Base-by-base conservation (phyloP, 1,139 yeast genomes). In the Magnusiomyces sp. region DNA sequence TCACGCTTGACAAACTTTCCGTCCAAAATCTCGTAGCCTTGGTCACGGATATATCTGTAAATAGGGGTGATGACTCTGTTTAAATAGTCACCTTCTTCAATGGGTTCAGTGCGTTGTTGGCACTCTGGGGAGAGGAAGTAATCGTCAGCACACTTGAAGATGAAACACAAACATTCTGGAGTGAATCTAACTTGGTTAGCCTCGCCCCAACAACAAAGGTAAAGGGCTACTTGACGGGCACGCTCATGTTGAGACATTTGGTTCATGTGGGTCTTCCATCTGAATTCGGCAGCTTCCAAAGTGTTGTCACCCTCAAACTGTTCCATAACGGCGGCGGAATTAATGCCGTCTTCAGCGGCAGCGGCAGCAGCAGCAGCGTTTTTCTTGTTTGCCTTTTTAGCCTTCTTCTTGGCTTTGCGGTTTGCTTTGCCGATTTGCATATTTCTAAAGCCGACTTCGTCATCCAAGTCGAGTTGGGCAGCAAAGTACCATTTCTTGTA, bases 1-100 rank as follows among this genome's bases (percentile, higher is more conserved):
- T 92, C 98, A 69, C 99, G 90, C 73, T 94, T 94, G 61, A 92
- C 94, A 63, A 83, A 94, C 71, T 94, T 86, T 56, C 97, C 97
- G 59, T 90, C 96, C 60, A 83, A 77, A 60, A 92, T 81, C 71
- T 92, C 97, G 65, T 90, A 92, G 53, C 92, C 97, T 71, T 92
- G 97, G 59, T 94, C 81, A 72, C 97, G 85, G 59, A 92, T 76
- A 75, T 79, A 92, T 63, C 84, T 79, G 73, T 94, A 92, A 50
- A 94, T 65, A 34, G 99, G 98, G 47, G 97, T 89, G 63, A 92
- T 82, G 54, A 92, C 80, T 67, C 97, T 79, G 71, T 90, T 87
- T 66, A 92, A 75, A 71, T 80, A 92, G 70, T 90, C 97, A 69
- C 98, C 98, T 73, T 94, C 97, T 50, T 95, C 95, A 56, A 88